Base-by-base conservation (phyloP, 495 filamentous ascomycete genomes). In the Aspergillus leporis region DNA sequence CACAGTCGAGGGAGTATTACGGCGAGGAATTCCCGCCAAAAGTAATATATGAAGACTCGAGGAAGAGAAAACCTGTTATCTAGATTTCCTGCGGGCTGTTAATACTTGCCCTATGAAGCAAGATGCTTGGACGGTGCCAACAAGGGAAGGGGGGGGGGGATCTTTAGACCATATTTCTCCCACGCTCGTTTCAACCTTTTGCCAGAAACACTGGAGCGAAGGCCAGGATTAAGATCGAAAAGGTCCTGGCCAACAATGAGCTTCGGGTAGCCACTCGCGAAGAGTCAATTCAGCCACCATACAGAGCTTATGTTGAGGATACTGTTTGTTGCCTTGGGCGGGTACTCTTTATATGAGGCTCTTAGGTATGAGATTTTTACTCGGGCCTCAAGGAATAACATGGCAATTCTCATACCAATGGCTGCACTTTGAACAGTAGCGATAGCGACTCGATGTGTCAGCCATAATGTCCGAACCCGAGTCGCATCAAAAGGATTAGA, bases 171-270 rank as follows among this genome's bases (percentile, higher is more conserved):
- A 52, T 52, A 22, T 36, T 52, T 52, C n/a, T 52, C 31, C 50
- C 50, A 52, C 19, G 28, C 50, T 31, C 25, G 12, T 19, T 52
- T 52, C 19, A 52, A n/a, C 28, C 25, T 18, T 52, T 52, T 22
- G 31, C 50, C 50, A 12, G 50, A 18, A 52, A 22, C 8, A 19
- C 25, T 22, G 14, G 50, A 52, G n/a, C 19, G 19, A 36, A 52
- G 50, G 4, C 50, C 50, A n/a, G 25, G 50, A 18, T 52, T 25
- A 52, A 52, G 50, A 52, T 52, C 50, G 28, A 52, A 52, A 21
- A 52, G 50, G 31, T 52, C 50, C 19, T 22, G 50, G 19, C 19
- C 34, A 6, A 25, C 50, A 18, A 49, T 49, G 19, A 49, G 46
- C 46, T 49, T 49, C 46, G 13, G 46, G 25, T 49, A 49, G 14